Base-by-base conservation (phyloP, 176 grass and related monocot genomes). In the Musa beccarii region DNA sequence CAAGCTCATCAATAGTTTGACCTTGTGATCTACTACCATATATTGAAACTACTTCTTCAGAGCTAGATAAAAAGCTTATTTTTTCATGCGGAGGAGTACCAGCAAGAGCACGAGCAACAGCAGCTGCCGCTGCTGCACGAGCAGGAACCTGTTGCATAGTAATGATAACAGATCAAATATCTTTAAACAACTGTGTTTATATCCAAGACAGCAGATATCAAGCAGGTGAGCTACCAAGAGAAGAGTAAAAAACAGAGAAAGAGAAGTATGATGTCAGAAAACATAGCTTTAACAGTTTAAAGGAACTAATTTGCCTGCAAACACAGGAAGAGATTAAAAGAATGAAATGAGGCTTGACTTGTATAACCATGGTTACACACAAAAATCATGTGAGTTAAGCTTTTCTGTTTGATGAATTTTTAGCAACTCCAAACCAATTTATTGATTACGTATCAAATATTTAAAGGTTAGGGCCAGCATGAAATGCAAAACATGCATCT, bases 101-200 rank as follows among this genome's bases (percentile, higher is more conserved):
- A 2, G 96, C 86, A 69, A 99, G 87, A 12, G 91, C 90, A 54
- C 82, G 91, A 9, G 96, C 91, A 71, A 86, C 88, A 5, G 86
- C 95, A 0, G 95, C 95, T 0, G 90, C 90, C 0, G 95, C 90
- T 9, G 96, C 88, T 82, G 88, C 96, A 80, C 96, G 75, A 76
- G 92, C 96, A 76, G 96, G 91, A 92, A 99, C 88, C 96, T 99
- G 71, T 29, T 82, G 3, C 52, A 81, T 24, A 59, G 52, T 23
- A 82, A 56, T 28, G 50, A 59, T 79, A 72, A 59, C 22, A 52
- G 28, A 75, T 19, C 24, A 64, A 78, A 52, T 68, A 86, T 76
- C 74, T 73, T 53, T 3, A 51, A 56, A 20, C 15, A n/a, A 5
- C 50, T 23, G 28, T 14, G 15, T 16, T 26, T 61, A 61, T 61